A percentile compares a stretch with the other conserved stretches of the same genome.
Conservation (phyloP, 306 rosid species). For the Delonix regia region DNA sequence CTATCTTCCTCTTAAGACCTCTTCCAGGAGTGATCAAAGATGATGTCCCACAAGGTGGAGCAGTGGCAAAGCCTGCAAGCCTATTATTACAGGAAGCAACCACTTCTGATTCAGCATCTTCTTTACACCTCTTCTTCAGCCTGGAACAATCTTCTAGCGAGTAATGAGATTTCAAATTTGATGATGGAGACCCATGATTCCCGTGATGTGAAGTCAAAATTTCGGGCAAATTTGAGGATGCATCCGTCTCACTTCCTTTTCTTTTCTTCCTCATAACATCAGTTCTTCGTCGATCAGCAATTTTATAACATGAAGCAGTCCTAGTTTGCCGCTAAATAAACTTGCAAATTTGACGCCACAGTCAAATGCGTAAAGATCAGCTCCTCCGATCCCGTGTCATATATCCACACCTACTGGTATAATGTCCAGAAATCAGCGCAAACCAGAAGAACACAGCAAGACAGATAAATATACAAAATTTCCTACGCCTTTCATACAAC, state of each 20-base stretch:
- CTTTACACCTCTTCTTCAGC: conserved; percentile 90
- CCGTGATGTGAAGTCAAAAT: conserved; percentile 47
- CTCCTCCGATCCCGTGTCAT: conserved; percentile 5
- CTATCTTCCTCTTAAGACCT: conserved; percentile 97
- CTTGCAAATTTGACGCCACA: conserved; percentile 36
- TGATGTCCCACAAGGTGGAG: conserved; percentile 88
- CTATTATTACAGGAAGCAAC: conserved; percentile 68
- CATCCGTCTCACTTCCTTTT: conserved; percentile 83
- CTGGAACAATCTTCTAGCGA: conserved; percentile 85
- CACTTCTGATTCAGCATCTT: conserved; percentile 55
- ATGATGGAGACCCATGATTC: conserved; percentile 56
- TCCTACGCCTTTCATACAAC: neutral
- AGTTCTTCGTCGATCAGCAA: conserved; percentile 27
- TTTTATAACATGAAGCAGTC: conserved; percentile 28
- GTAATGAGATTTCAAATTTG: conserved; percentile 66
- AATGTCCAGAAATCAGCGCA: neutral
- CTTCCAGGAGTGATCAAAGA: conserved; percentile 73
- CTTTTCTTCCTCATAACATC: conserved; percentile 93
- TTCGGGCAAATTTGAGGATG: conserved; percentile 44
- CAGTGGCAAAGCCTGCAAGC: conserved; percentile 94
- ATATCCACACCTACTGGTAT: conserved; percentile 14
- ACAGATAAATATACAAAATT: neutral
- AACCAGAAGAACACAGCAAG: neutral
- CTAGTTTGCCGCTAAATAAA: conserved; percentile 6
- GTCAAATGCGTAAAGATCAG: conserved; percentile 27